Evolutionary conservation across 805 yeast species (phyloP).

Genomic region (Torulaspora maleeae): DNA sequence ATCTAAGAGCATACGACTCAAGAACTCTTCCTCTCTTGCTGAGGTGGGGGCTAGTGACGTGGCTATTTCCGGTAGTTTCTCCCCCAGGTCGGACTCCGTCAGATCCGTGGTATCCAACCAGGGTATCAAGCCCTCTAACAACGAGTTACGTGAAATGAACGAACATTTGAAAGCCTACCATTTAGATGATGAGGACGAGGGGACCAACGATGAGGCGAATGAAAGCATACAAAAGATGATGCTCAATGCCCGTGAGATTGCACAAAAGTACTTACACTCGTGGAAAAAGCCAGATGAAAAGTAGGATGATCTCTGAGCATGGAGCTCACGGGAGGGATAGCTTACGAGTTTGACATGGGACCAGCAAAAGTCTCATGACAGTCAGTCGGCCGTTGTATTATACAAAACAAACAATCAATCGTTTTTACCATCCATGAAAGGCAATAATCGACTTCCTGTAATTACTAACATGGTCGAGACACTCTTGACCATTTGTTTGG

Average conservation of each 20-base stretch:
- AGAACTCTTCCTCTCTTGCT: slow-evolving; percentile 21
- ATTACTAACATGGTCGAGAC: background rate
- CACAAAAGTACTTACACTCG: slow-evolving; percentile 25
- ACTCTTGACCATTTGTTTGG: too few species aligned
- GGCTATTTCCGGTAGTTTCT: slow-evolving; percentile 43
- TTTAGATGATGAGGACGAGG: slow-evolving; percentile 10
- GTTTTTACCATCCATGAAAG: background rate
- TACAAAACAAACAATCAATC: background rate
- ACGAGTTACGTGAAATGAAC: slow-evolving; percentile 13
- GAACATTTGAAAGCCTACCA: slow-evolving; percentile 13
- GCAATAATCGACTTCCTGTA: background rate
- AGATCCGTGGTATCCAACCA: slow-evolving; percentile 24
- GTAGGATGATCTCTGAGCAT: background rate
- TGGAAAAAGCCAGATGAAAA: slow-evolving; percentile 21
- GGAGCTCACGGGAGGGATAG: background rate
- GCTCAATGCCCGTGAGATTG: slow-evolving; percentile 24
- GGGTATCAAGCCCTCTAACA: slow-evolving; percentile 11
- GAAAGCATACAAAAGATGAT: slow-evolving; percentile 25
- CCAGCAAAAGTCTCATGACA: background rate
- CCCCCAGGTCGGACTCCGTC: slow-evolving; percentile 28
- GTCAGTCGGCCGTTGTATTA: background rate
- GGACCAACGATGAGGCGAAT: slow-evolving; percentile 6
- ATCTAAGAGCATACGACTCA: slow-evolving; percentile 12
- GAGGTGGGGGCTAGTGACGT: slow-evolving; percentile 38
- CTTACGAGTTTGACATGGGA: background rate